Evolutionary conservation across 441 rosid species (phyloP), one percentile per base, ranked within the genome.

Genomic region (Macaranga tanarius): DNA sequence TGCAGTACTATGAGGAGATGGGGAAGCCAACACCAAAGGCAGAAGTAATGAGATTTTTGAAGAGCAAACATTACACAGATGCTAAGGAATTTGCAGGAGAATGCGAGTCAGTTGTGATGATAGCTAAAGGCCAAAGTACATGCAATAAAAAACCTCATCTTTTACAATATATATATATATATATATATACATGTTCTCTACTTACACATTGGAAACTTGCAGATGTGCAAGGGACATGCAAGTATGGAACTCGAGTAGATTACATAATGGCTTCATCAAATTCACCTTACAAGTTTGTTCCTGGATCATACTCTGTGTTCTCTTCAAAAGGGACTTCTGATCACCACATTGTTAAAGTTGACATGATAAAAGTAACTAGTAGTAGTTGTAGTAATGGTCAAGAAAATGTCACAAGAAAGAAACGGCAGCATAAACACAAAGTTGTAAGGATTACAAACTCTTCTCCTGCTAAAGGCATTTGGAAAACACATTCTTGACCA

Each of bases 151-250:
- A 51, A 50, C 10, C 47, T 42, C 8, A 42, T 42, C 47, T 42
- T 34, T 42, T 42, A 42, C 47, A 42, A 16, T 65, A 45, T 38
- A 20, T 22, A 11, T 13, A 50, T 8, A 22, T 8, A 26, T n/a
- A 26, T 16, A 47, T 26, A 10, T 26, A 10, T 48, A 16, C 23
- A 40, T 23, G 73, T 15, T 13, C 51, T 22, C 23, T 20, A 19
- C 17, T 58, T 10, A 34, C 38, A 4, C 6, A 34, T 7, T 34
- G 10, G 0, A 19, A 45, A 28, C 28, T 10, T 64, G 81, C 80
- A 91, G 98, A 90, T 65, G 97, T 94, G 61, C 99, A 94, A 73
- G 99, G 99, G 65, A 94, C 99, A 0, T 94, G 99, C 86, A 94
- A 89, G 84, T 94, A 94, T 61, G 97, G 97, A 31, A 94, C 99